phyloP scores from a whole-genome alignment of 148 eudicot species.

The Rhododendron williamsianum region DNA sequence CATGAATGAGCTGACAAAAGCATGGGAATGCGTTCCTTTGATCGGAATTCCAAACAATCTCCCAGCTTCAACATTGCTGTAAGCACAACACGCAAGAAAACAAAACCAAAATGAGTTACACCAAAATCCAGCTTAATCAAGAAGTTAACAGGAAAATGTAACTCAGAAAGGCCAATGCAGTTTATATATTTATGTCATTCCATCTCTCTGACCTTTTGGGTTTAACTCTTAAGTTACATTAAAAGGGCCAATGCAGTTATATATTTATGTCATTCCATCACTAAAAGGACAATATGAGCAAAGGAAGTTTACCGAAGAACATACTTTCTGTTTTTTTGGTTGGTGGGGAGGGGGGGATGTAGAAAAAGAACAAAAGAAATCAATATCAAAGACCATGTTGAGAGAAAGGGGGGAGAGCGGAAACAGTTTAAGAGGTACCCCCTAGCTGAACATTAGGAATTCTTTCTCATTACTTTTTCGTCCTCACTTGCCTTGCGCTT shows the following conservation, averaged over 20 bases:
- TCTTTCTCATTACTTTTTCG: neutral
- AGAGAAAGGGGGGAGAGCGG: neutral
- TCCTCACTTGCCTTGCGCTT: neutral
- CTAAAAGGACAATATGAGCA: neutral
- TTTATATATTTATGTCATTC: neutral
- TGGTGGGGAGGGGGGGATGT: neutral
- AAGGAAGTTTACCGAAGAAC: neutral
- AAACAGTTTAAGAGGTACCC: neutral
- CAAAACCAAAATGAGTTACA: conserved; percentile 13
- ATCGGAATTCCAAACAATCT: conserved; percentile 94
- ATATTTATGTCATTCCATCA: neutral
- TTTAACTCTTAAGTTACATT: neutral
- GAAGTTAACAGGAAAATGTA: neutral
- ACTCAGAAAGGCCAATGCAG: neutral
- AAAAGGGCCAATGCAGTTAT: neutral
- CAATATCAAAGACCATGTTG: neutral
- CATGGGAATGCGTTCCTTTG: conserved; percentile 97
- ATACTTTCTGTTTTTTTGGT: neutral
- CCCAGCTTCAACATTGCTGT: conserved; percentile 96
- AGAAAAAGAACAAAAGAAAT: neutral
- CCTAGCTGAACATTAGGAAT: neutral
- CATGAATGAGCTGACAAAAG: conserved; percentile 91
- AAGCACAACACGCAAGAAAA: conserved; percentile 13
- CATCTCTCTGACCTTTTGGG: neutral
- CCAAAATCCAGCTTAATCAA: neutral